These are phyloP conservation scores for Botrytis hyacinthi DNA, from an alignment of 2,329 filamentous ascomycete genomes.

Conservation along the genomic window DNA sequence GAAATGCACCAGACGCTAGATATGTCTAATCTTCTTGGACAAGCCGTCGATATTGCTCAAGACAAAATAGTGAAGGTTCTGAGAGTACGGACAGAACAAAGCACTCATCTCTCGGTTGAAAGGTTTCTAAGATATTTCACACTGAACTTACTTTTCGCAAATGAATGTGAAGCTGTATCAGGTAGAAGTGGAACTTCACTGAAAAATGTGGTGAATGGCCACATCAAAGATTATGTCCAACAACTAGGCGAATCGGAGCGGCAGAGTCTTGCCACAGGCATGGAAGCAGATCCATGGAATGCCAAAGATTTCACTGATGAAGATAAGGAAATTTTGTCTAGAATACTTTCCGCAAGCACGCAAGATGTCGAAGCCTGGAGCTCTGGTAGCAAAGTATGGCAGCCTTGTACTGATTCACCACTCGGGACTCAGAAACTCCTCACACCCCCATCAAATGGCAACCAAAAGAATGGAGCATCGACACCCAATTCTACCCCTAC, in stretches of 20 bases:
- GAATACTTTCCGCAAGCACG: conserved; percentile 68
- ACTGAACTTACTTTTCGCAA: conserved; percentile 77
- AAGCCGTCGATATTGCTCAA: conserved; percentile 77
- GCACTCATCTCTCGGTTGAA: conserved; percentile 62
- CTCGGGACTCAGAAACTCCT: conserved; percentile 26
- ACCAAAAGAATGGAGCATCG: conserved; percentile 42
- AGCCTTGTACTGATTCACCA: conserved; percentile 39
- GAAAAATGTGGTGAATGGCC: conserved; percentile 76
- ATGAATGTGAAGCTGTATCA: conserved; percentile 82
- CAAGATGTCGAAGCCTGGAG: conserved; percentile 67
- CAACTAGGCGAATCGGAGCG: conserved; percentile 69
- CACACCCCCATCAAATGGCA: conserved; percentile 14
- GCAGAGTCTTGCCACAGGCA: conserved; percentile 69
- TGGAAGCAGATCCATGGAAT: conserved; percentile 80
- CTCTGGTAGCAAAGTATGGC: conserved; percentile 58
- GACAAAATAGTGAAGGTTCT: conserved; percentile 74
- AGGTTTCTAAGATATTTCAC: conserved; percentile 80
- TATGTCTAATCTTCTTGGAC: conserved; percentile 72
- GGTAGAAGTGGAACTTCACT: conserved; percentile 72
- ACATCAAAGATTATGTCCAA: conserved; percentile 78
- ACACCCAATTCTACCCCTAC: conserved; percentile 26
- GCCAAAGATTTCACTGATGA: conserved; percentile 70
- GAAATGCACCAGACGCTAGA: conserved; percentile 76
- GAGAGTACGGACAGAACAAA: conserved; percentile 74
- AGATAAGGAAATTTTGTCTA: conserved; percentile 58